Evolutionary conservation across 768 basidiomycete genomes (phyloP).

Genomic region (Tulasnella sp.): DNA sequence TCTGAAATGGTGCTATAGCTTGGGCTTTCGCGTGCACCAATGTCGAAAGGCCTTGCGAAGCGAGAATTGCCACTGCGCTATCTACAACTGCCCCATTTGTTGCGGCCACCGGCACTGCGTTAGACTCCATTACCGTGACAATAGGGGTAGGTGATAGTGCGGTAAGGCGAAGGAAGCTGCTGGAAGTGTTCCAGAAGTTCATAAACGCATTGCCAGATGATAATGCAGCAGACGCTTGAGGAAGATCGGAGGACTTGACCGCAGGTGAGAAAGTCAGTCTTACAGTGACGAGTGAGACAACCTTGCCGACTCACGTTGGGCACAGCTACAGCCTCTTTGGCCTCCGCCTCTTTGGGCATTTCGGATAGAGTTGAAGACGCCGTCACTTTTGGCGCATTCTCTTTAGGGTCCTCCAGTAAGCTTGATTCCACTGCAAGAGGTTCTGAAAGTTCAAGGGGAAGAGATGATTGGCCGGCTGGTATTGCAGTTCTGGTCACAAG

Average conservation of each 20-base stretch:
- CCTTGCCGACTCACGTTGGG: too few species aligned
- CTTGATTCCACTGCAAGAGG: slow-evolving; percentile 21
- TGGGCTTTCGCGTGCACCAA: too few species aligned
- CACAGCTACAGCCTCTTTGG: too few species aligned
- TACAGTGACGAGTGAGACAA: too few species aligned
- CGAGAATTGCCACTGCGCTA: slow-evolving; percentile 3
- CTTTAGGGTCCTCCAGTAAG: slow-evolving; percentile 15
- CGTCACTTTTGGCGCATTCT: background rate
- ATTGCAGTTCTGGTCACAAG: too few species aligned
- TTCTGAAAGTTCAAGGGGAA: slow-evolving; percentile 19
- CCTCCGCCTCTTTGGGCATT: too few species aligned
- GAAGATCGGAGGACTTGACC: too few species aligned
- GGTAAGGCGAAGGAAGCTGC: slow-evolving; percentile 2
- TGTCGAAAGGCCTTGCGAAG: too few species aligned
- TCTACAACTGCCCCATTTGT: too few species aligned
- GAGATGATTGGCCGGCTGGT: background rate
- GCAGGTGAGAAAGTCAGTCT: too few species aligned
- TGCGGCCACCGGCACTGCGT: background rate
- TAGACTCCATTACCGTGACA: background rate
- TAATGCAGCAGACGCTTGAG: background rate
- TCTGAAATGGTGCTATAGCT: background rate
- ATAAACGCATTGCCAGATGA: background rate
- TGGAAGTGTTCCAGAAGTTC: slow-evolving; percentile 15
- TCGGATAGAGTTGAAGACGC: background rate
- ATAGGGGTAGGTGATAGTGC: background rate